Conservation (phyloP, 1,284 basidiomycete species). For the Fistulinella cinereoalba region DNA sequence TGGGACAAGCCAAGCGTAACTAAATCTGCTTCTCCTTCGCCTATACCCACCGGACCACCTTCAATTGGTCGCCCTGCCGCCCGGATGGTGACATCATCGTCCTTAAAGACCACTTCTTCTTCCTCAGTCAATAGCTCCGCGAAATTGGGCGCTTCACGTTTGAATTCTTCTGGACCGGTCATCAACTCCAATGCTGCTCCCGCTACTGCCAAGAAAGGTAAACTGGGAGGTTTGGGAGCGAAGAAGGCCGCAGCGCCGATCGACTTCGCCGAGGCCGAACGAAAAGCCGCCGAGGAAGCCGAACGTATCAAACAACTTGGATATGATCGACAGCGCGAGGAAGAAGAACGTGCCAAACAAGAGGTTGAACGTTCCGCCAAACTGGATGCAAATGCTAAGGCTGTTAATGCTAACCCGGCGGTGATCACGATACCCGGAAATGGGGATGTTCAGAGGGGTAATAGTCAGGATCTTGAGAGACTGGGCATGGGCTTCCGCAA, state of each 20-base stretch:
- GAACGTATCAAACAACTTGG: slow-evolving; percentile 87
- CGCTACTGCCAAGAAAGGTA: slow-evolving; percentile 55
- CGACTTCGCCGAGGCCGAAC: slow-evolving; percentile 90
- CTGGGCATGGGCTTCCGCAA: slow-evolving; percentile 80
- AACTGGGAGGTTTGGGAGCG: slow-evolving; percentile 82
- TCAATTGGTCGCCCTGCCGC: slow-evolving; percentile 38
- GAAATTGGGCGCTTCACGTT: slow-evolving; percentile 53
- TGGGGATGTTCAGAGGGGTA: slow-evolving; percentile 33
- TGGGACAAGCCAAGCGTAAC: slow-evolving; percentile 85
- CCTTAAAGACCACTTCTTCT: slow-evolving; percentile 46
- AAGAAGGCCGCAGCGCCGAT: slow-evolving; percentile 77
- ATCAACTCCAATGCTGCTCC: slow-evolving; percentile 35
- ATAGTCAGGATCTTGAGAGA: slow-evolving; percentile 51
- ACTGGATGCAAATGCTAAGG: slow-evolving; percentile 39
- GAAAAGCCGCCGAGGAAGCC: slow-evolving; percentile 84
- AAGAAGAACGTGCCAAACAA: slow-evolving; percentile 58
- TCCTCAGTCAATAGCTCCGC: slow-evolving; percentile 35
- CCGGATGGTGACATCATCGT: slow-evolving; percentile 64
- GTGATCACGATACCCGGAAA: slow-evolving; percentile 26
- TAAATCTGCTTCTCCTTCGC: slow-evolving; percentile 48
- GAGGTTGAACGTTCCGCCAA: slow-evolving; percentile 50
- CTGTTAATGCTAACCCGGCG: slow-evolving; percentile 25
- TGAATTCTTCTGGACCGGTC: slow-evolving; percentile 47
- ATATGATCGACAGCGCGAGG: slow-evolving; percentile 78
- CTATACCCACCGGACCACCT: slow-evolving; percentile 38